A percentile compares a stretch with the other conserved stretches of the same genome.
Conservation (phyloP, 495 filamentous ascomycete species). For the Cenococcum geophilum region DNA sequence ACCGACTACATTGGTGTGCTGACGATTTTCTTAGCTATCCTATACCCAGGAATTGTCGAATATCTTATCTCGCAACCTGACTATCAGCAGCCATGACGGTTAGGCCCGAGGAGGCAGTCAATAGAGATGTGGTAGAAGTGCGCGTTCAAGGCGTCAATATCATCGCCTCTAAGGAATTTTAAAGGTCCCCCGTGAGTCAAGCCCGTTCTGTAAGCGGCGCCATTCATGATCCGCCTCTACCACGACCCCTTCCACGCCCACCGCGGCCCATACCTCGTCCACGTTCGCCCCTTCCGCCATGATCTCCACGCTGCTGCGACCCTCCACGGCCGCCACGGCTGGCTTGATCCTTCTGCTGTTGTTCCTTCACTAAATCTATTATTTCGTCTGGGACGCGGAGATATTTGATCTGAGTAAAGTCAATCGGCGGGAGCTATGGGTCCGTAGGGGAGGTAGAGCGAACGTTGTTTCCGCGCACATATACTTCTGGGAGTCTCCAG, state of each 20-base stretch:
- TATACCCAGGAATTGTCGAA: too few species aligned
- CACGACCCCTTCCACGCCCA: conserved; percentile 44
- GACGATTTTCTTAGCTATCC: too few species aligned
- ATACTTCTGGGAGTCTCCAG: conserved; percentile 82
- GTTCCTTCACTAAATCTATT: conserved; percentile 86
- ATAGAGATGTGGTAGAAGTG: too few species aligned
- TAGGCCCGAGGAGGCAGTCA: too few species aligned
- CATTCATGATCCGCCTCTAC: conserved; percentile 45
- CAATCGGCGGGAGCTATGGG: neutral
- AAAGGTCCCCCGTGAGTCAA: neutral
- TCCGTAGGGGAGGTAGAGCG: conserved; percentile 9
- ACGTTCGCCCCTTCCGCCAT: conserved; percentile 50
- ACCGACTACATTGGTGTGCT: too few species aligned
- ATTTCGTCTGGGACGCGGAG: conserved; percentile 93
- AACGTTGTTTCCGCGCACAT: conserved; percentile 95
- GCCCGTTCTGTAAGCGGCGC: conserved; percentile 13
- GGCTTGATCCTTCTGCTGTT: conserved; percentile 59
- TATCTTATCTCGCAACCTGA: too few species aligned
- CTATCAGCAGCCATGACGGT: too few species aligned
- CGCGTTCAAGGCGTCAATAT: too few species aligned
- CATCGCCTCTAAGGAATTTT: neutral
- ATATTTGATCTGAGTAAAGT: conserved; percentile 81
- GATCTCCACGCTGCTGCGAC: conserved; percentile 55
- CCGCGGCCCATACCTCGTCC: conserved; percentile 53
- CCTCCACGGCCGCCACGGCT: conserved; percentile 51